These are phyloP conservation scores for Magnaporthiopsis rhizophila DNA, from an alignment of 2,329 filamentous ascomycete genomes.

Conservation along the genomic window DNA sequence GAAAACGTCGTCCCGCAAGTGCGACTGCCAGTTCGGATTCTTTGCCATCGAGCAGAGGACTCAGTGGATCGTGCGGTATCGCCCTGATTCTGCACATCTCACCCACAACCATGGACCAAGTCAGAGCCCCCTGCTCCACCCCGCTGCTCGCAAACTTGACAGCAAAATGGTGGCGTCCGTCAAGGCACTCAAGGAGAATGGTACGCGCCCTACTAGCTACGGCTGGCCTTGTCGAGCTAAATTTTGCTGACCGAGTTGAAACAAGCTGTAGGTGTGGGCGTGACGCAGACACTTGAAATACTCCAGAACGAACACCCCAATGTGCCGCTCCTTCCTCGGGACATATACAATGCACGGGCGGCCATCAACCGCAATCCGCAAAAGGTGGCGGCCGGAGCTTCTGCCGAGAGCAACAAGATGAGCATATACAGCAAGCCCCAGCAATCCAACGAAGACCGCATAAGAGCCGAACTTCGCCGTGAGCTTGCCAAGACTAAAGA, in stretches of 20 bases:
- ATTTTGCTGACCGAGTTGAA: slow-evolving; percentile 3
- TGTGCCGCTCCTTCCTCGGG: slow-evolving; percentile 53
- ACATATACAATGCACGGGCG: slow-evolving; percentile 60
- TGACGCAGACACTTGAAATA: slow-evolving; percentile 58
- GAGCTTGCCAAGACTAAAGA: slow-evolving; percentile 52
- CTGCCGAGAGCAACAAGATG: slow-evolving; percentile 44
- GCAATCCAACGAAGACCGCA: slow-evolving; percentile 55
- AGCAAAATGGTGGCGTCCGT: slow-evolving; percentile 61
- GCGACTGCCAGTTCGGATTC: slow-evolving; percentile 62
- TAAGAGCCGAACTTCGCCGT: slow-evolving; percentile 51
- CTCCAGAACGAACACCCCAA: slow-evolving; percentile 56
- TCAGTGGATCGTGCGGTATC: slow-evolving; percentile 59
- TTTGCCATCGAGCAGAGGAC: slow-evolving; percentile 61
- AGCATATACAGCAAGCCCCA: slow-evolving; percentile 61
- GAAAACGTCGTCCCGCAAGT: slow-evolving; percentile 61
- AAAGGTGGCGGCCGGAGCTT: slow-evolving; percentile 51
- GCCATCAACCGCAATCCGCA: slow-evolving; percentile 58
- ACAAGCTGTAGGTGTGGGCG: slow-evolving; percentile 45
- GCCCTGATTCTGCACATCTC: slow-evolving; percentile 49
- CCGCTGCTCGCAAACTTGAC: slow-evolving; percentile 56
- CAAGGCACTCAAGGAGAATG: slow-evolving; percentile 57
- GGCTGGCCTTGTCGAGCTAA: slow-evolving; percentile 7
- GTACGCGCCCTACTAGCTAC: slow-evolving; percentile 31
- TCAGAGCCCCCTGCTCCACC: slow-evolving; percentile 58
- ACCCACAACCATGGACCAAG: slow-evolving; percentile 59